These are phyloP conservation scores for Trypethelium eluteriae DNA, from an alignment of 495 filamentous ascomycete species.

Conservation along the genomic window DNA sequence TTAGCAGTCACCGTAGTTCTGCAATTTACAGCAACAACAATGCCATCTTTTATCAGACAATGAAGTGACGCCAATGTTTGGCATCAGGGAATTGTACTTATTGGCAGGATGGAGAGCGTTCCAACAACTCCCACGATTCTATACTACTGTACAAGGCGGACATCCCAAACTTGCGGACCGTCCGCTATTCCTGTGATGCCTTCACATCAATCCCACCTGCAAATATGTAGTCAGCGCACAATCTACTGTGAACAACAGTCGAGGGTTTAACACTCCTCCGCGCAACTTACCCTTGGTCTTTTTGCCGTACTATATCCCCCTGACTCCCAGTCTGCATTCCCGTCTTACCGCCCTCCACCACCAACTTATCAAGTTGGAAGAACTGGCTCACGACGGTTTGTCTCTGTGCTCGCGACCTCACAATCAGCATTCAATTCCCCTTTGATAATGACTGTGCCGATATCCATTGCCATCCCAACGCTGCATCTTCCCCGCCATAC, in stretches of 20 bases:
- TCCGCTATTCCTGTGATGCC: slow-evolving; percentile 24
- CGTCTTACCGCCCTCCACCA: slow-evolving; percentile 79
- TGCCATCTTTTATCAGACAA: background rate
- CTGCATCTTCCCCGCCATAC: slow-evolving; percentile 6
- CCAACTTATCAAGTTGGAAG: slow-evolving; percentile 83
- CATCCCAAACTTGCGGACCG: background rate
- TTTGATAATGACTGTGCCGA: background rate
- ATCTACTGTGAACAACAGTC: background rate
- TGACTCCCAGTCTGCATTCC: slow-evolving; percentile 66
- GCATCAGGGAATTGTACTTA: slow-evolving; percentile 1
- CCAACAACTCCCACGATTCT: background rate
- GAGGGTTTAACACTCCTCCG: background rate
- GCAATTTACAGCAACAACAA: background rate
- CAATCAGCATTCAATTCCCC: background rate
- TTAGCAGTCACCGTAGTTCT: background rate
- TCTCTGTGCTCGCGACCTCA: slow-evolving; percentile 48
- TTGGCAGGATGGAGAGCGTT: background rate
- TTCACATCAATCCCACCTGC: slow-evolving; percentile 40
- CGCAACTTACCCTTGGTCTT: slow-evolving; percentile 65
- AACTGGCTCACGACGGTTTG: slow-evolving; percentile 94
- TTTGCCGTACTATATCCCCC: slow-evolving; percentile 67
- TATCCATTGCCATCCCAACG: background rate
- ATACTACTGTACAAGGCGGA: background rate
- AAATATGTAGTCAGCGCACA: slow-evolving; percentile 12
- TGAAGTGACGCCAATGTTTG: background rate